Evolutionary conservation across 2,329 filamentous ascomycete genomes (phyloP).

Genomic region (Diaporthe sp.): DNA sequence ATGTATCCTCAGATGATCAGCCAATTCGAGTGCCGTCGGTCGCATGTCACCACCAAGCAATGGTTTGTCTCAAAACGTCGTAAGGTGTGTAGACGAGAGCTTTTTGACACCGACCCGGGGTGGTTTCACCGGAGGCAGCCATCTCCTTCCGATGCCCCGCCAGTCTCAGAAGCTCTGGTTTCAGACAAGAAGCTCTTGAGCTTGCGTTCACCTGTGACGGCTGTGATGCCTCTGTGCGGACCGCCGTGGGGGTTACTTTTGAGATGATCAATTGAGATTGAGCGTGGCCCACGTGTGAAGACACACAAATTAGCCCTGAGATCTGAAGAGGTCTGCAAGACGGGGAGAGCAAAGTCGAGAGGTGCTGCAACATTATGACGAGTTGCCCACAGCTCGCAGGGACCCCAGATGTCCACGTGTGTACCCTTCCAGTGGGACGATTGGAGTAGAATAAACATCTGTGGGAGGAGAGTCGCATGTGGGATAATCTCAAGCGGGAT

Average conservation of each 20-base stretch:
- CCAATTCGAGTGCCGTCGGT: neutral
- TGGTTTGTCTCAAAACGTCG: constrained; percentile 3
- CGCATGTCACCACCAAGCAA: neutral
- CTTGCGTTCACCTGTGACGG: constrained; percentile 11
- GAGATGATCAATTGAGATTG: neutral
- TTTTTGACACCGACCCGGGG: constrained; percentile 5
- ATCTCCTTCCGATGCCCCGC: constrained; percentile 9
- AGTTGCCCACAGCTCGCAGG: neutral
- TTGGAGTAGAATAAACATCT: neutral
- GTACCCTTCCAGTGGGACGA: neutral
- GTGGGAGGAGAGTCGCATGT: neutral
- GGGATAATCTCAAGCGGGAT: neutral
- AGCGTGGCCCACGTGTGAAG: constrained; percentile 1
- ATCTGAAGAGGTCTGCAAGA: neutral
- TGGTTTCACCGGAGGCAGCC: constrained; percentile 30
- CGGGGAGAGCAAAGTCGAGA: neutral
- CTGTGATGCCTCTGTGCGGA: constrained; percentile 3
- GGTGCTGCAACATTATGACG: neutral
- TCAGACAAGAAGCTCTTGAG: constrained; percentile 25
- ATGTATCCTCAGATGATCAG: neutral
- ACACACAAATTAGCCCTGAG: neutral
- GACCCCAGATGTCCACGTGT: neutral
- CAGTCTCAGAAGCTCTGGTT: constrained; percentile 27
- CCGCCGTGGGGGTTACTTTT: neutral
- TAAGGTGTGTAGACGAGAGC: neutral